phyloP scores from a whole-genome alignment of 1,284 basidiomycete genomes.

The Takashimella koratensis region DNA sequence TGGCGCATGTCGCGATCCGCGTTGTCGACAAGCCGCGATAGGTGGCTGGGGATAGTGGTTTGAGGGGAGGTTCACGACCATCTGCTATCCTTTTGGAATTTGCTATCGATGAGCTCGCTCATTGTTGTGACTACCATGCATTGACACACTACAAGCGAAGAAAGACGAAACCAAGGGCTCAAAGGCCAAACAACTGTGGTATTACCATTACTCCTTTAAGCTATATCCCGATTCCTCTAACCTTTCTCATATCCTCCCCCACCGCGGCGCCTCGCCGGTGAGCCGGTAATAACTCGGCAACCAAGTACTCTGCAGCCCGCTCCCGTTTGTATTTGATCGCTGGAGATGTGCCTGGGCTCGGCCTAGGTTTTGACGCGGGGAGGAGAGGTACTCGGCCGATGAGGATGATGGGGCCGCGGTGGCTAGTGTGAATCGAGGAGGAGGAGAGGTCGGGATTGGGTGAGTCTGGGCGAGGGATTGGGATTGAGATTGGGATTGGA shows the following conservation, averaged over 20 bases:
- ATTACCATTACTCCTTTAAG: not conserved
- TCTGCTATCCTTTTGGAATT: too few relatives aligned
- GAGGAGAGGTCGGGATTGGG: not conserved
- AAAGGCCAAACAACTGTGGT: not conserved
- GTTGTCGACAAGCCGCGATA: not conserved
- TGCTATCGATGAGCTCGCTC: too few relatives aligned
- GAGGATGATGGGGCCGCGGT: too few relatives aligned
- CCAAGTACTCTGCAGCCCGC: not conserved
- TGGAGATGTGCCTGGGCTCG: not conserved
- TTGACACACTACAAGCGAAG: too few relatives aligned
- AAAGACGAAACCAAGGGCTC: not conserved
- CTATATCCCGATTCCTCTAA: not conserved
- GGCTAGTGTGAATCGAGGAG: not conserved
- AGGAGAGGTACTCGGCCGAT: not conserved
- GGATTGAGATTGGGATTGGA: too few relatives aligned
- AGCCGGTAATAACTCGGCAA: not conserved
- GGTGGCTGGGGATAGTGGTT: too few relatives aligned
- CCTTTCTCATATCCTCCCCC: not conserved
- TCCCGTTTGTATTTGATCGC: not conserved
- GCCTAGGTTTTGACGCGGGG: not conserved
- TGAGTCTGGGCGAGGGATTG: too few relatives aligned
- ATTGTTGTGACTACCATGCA: too few relatives aligned
- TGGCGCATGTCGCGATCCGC: not conserved
- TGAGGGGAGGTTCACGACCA: too few relatives aligned
- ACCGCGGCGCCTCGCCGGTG: not conserved